Percentiles rank a stretch among this genome's conserved stretches.
phyloP scores from a whole-genome alignment of 1,284 basidiomycete genomes.

The Malassezia equina region DNA sequence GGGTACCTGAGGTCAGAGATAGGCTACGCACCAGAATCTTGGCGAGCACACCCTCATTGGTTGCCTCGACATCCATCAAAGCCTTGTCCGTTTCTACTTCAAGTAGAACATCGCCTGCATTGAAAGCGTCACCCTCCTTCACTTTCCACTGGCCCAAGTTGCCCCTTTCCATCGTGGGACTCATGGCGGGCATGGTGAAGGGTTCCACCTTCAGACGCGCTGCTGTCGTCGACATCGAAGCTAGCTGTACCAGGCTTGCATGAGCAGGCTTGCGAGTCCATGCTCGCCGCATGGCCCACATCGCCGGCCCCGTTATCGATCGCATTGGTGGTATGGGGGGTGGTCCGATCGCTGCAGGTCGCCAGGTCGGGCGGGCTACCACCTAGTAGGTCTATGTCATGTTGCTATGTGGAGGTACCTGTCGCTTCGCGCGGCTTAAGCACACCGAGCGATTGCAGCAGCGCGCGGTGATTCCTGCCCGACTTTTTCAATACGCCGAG shows the following conservation, averaged over 20 bases:
- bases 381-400: slow-evolving; percentile 2
- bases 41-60: slow-evolving; percentile 50
- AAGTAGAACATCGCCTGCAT: slow-evolving; percentile 46
- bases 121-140: slow-evolving; percentile 49
- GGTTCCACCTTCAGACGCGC: neutral
- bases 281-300: neutral
- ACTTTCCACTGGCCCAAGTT: slow-evolving; percentile 47
- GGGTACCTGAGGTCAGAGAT: neutral
- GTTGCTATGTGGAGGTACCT: neutral
- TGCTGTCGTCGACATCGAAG: neutral
- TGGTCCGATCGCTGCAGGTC: neutral
- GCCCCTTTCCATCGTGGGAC: slow-evolving; percentile 45
- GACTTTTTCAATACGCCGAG: slow-evolving; percentile 32
- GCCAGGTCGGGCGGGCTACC: neutral
- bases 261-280: neutral
- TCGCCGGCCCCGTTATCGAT: neutral
- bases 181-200: slow-evolving; percentile 45
- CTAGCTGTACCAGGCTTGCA: neutral
- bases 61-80: slow-evolving; percentile 50
- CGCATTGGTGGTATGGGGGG: neutral
- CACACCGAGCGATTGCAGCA: slow-evolving; percentile 23
- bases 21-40: slow-evolving; percentile 40
- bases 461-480: slow-evolving; percentile 27
- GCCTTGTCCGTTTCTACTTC: slow-evolving; percentile 47
- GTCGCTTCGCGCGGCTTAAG: neutral